Base-by-base conservation (phyloP, 169 alveolate species). In the Plasmodium gaboni region DNA sequence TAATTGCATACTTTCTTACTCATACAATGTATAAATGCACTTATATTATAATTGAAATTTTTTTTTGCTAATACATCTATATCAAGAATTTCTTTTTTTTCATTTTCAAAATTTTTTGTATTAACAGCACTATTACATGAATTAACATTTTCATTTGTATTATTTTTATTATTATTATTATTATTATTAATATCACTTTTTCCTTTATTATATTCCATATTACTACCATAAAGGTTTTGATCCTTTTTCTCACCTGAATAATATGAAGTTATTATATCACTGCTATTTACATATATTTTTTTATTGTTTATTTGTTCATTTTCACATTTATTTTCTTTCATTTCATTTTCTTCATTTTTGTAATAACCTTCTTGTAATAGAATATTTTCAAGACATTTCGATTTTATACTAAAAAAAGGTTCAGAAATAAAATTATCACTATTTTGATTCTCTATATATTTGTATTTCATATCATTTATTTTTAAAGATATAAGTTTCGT, bases 1-100 rank as follows among this genome's bases (percentile, higher is more conserved):
- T 63, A 51, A 50, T 83, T 83, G 55, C 73, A 57, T 68, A 83
- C 42, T 68, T 83, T 44, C 44, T 55, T 63, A 53, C 55, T n/a
- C 68, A 55, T 83, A 63, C 32, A 83, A 10, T 83, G 91, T 68
- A 83, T 65, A 17, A 83, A 53, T 8, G 91, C 57, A 24, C 91
- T 83, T 26, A 83, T 53, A 50, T 83, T 83, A 19, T 61, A 32
- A 28, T 83, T 72, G 57, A 32, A 83, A 28, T 53, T 48, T 57
- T 55, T 50, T 61, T 5, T 83, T 50, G 44, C 12, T 38, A 38
- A 38, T 38, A 38, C 46, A 38, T 6, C 5, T 38, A 38, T 38
- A 38, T 38, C 46, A 38, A 38, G 0, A 4, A 38, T 38, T 38
- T 38, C 46, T 38, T 38, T 38, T 38, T 38, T 38, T 38, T 38